Conservation (phyloP, 768 basidiomycete genomes). For the Trametes punicea region DNA sequence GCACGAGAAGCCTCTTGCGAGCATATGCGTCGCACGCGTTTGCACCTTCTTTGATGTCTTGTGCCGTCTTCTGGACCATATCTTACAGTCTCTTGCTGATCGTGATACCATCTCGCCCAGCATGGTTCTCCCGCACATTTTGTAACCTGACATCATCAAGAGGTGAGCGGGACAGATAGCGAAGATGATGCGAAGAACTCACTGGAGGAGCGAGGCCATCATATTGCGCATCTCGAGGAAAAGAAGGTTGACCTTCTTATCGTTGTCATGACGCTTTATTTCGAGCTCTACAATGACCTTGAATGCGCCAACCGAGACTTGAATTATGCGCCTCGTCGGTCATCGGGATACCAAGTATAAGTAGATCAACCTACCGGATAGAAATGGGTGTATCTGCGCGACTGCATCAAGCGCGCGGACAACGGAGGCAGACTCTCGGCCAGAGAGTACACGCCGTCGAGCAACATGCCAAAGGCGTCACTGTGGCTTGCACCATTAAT, state of each 20-base stretch:
- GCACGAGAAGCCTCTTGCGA: constrained; percentile 29
- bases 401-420: constrained; percentile 28
- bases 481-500: background rate
- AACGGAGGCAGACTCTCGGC: constrained; percentile 26
- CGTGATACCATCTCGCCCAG: constrained; percentile 32
- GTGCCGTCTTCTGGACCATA: constrained; percentile 26
- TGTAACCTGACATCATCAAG: constrained; percentile 30
- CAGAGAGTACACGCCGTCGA: constrained; percentile 24
- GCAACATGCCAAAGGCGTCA: background rate
- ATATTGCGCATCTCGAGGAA: constrained; percentile 51
- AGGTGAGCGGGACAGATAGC: background rate
- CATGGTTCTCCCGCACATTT: constrained; percentile 20
- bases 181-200: constrained; percentile 10
- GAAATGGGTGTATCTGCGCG: constrained; percentile 26
- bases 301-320: constrained; percentile 52
- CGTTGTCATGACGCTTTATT: constrained; percentile 47
- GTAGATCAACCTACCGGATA: constrained; percentile 22
- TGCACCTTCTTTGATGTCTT: constrained; percentile 32
- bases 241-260: constrained; percentile 44
- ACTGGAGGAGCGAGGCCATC: constrained; percentile 47
- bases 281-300: constrained; percentile 47
- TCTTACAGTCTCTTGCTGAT: constrained; percentile 34
- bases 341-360: background rate
- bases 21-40: constrained; percentile 33
- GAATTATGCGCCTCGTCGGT: background rate